Evolutionary conservation across 1,284 basidiomycete genomes (phyloP), one percentile per base, ranked within the genome.

Genomic region (Rhodotorula sp.): DNA sequence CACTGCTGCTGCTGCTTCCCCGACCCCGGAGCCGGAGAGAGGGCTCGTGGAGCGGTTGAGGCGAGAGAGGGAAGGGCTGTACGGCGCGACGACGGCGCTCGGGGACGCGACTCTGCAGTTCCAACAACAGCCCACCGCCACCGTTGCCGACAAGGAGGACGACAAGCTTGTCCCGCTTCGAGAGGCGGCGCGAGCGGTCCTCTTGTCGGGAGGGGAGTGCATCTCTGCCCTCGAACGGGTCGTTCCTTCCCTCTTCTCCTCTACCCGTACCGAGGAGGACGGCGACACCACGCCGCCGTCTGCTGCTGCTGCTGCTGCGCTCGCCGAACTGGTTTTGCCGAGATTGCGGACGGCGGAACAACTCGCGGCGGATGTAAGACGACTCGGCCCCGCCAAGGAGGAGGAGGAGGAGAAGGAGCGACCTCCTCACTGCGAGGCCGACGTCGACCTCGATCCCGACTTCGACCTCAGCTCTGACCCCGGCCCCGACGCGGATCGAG

Each of bases 131-230:
- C 83, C 85, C 29, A 5, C 18, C 21, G 51, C 26, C 52, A 34
- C 21, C 3, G 23, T 7, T 64, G 23, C 76, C 85, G 26, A 84
- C 79, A 93, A 97, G 79, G 89, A 92, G 61, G 89, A 91, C 79
- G 93, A 92, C 81, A 86, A 87, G 39, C 39, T 43, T 43, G 39
- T 43, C 39, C 39, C 39, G 0, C 82, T 97, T 56, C 84, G 97
- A 72, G 86, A 89, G 65, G 89, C 89, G 18, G 93, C 95, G 6
- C 97, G 95, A 1, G 87, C 87, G 65, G 92, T 94, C 3, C 84
- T 96, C 72, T 90, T 92, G 77, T 88, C 91, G 31, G 92, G 91
- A 43, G 89, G 90, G n/a, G 92, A 95, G 75, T 95, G 93, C 80
- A 89, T 92, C 47, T 86, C 88, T 14, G 87, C 91, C 15, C 90